A percentile compares a stretch with the other conserved stretches of the same genome.
Conservation (phyloP, 2,329 filamentous ascomycete species). For the Xylariales sp. region DNA sequence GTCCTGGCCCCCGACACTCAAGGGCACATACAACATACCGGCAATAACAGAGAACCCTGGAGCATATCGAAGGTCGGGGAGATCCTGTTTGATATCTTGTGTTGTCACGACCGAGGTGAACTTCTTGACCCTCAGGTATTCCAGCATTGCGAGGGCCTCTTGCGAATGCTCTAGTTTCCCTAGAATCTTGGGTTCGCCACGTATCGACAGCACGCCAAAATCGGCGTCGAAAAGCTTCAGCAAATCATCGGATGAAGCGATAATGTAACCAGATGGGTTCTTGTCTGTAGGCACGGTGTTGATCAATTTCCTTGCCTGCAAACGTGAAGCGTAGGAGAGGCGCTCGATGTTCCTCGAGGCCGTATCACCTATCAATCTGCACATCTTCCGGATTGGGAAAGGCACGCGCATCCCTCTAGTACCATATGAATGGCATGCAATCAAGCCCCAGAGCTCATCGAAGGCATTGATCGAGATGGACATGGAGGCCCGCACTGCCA, state of each 20-base stretch:
- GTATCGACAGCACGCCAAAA: conserved; percentile 78
- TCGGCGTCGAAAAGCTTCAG: conserved; percentile 82
- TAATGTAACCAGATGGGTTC: conserved; percentile 85
- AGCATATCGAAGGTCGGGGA: conserved; percentile 73
- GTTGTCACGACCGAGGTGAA: conserved; percentile 73
- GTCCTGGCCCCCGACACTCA: conserved; percentile 70
- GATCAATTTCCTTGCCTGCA: conserved; percentile 84
- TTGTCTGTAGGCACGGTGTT: conserved; percentile 76
- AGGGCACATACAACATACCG: conserved; percentile 74
- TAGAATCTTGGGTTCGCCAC: conserved; percentile 83
- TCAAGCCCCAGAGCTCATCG: conserved; percentile 79
- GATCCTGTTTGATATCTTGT: conserved; percentile 70
- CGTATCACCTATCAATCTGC: conserved; percentile 77
- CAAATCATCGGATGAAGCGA: conserved; percentile 82
- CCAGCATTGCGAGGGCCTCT: conserved; percentile 77
- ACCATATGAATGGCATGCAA: conserved; percentile 81
- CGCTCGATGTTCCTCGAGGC: conserved; percentile 85
- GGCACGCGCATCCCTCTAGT: conserved; percentile 78
- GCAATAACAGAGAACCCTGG: conserved; percentile 77
- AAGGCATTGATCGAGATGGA: conserved; percentile 90
- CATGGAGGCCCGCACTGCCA: conserved; percentile 92
- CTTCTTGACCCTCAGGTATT: conserved; percentile 74
- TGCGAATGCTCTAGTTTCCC: conserved; percentile 71
- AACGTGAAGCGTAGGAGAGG: conserved; percentile 75
- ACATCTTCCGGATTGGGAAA: conserved; percentile 90